Base-by-base conservation (phyloP, 192 early-diverging fungal genomes). In the Mortierella hygrophila region DNA sequence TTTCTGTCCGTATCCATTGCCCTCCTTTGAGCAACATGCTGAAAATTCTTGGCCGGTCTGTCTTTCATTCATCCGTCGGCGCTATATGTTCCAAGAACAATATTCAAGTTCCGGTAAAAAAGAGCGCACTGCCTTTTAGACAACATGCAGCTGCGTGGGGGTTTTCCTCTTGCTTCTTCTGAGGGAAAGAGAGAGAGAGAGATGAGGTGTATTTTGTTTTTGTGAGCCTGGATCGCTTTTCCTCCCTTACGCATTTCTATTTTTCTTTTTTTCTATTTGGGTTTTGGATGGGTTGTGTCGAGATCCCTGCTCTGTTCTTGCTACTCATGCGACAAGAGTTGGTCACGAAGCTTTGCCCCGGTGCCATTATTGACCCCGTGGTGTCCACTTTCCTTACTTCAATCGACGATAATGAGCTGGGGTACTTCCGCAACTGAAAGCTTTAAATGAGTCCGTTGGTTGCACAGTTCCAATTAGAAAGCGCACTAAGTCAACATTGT, bases 401-500 rank as follows among this genome's bases (percentile, higher is more conserved):
- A 52, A 52, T 20, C 6, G 49, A 52, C 18, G 49, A 18, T 52
- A 18, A 52, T 21, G 49, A 52, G 16, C 18, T 20, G 49, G 16
- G 18, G 20, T 16, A 46, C 18, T 52, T 6, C 18, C 49, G 15
- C 49, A 21, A 4, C 49, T 6, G 49, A 20, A 15, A 21, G 20
- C 49, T 52, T 52, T 52, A 52, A 6, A 52, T 21, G 16, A 18
- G 49, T 21, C 49, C 16, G 49, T 21, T 52, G 60, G 29, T 65
- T 65, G 60, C 29, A 65, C 29, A 9, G 60, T 29, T 65, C 26
- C 15, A 57, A 55, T 26, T 26, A 2, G 29, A 32, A 42, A 11
- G 35, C 18, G 20, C 4, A 35, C 41, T 10, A 71, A 41, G 40
- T 21, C 11, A 42, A 13, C 70, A 73, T 80, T 80, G 78, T 80